phyloP scores from a whole-genome alignment of 441 rosid species.

The Erysimum pusillum region DNA sequence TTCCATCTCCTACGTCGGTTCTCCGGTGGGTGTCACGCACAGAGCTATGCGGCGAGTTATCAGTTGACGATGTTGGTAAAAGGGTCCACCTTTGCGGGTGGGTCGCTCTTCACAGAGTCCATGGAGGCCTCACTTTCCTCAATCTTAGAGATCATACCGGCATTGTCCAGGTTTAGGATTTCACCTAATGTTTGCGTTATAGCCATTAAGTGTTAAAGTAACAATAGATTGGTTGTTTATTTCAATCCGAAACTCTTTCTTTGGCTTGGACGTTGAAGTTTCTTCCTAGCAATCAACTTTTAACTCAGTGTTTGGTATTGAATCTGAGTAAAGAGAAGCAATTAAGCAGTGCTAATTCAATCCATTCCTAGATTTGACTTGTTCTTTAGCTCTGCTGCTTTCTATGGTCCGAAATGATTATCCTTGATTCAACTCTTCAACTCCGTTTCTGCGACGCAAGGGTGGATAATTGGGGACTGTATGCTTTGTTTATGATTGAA shows the following conservation, averaged over 20 bases:
- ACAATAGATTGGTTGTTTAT: neutral
- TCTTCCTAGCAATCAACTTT: neutral
- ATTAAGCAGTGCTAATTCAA: neutral
- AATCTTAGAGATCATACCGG: constrained; percentile 97
- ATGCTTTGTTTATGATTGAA: constrained; percentile 17
- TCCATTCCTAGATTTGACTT: neutral
- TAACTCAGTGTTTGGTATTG: neutral
- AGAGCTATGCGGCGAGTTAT: constrained; percentile 70
- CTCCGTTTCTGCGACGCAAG: neutral
- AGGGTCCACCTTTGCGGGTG: constrained; percentile 91
- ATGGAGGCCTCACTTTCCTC: constrained; percentile 89
- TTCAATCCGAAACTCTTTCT: neutral
- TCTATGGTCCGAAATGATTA: constrained; percentile 1
- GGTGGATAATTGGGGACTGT: constrained; percentile 24
- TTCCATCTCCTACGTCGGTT: constrained; percentile 37
- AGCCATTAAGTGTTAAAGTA: neutral
- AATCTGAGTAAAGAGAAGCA: neutral
- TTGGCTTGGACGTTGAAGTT: neutral
- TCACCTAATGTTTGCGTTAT: neutral
- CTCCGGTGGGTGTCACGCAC: constrained; percentile 89
- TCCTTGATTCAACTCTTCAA: neutral
- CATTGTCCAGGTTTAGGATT: constrained; percentile 72
- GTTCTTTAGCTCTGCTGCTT: constrained; percentile 1
- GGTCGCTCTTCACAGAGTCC: constrained; percentile 94
- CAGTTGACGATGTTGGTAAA: constrained; percentile 69